Evolutionary conservation across 805 yeast genomes (phyloP).

Genomic region (Zygotorulaspora sp.): DNA sequence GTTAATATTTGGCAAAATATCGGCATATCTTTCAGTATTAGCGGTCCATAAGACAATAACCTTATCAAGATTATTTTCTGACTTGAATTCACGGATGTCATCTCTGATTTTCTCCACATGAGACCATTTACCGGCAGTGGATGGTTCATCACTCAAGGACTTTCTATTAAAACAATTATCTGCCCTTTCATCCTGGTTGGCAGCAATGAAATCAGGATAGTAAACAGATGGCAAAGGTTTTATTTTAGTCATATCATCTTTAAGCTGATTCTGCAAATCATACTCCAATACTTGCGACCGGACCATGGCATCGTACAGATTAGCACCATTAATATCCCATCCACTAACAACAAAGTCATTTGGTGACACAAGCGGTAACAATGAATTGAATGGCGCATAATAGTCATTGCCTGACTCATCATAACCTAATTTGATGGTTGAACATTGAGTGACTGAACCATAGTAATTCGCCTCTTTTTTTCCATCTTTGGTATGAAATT

Average conservation of each 20-base stretch:
- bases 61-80: slow-evolving; percentile 67
- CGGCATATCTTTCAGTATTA: slow-evolving; percentile 90
- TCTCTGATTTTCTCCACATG: slow-evolving; percentile 83
- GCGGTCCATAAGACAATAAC: slow-evolving; percentile 96
- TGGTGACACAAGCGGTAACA: slow-evolving; percentile 85
- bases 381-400: slow-evolving; percentile 85
- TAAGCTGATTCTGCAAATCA: slow-evolving; percentile 73
- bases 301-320: slow-evolving; percentile 72
- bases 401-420: slow-evolving; percentile 79
- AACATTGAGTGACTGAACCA: slow-evolving; percentile 91
- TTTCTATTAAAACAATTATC: slow-evolving; percentile 64
- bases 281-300: slow-evolving; percentile 84
- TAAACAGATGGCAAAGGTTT: slow-evolving; percentile 80
- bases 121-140: slow-evolving; percentile 68
- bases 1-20: slow-evolving; percentile 70
- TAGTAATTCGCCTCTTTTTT: slow-evolving; percentile 73
- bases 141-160: slow-evolving; percentile 43
- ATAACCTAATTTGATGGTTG: slow-evolving; percentile 85
- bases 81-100: slow-evolving; percentile 77
- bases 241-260: slow-evolving; percentile 53
- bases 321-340: slow-evolving; percentile 82
- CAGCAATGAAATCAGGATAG: slow-evolving; percentile 95
- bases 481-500: slow-evolving; percentile 79
- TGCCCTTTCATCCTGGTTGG: slow-evolving; percentile 89
- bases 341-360: slow-evolving; percentile 88